These are phyloP conservation scores for Pseudoperonospora humuli DNA, from an alignment of 352 stramenopile species.

Conservation along the genomic window DNA sequence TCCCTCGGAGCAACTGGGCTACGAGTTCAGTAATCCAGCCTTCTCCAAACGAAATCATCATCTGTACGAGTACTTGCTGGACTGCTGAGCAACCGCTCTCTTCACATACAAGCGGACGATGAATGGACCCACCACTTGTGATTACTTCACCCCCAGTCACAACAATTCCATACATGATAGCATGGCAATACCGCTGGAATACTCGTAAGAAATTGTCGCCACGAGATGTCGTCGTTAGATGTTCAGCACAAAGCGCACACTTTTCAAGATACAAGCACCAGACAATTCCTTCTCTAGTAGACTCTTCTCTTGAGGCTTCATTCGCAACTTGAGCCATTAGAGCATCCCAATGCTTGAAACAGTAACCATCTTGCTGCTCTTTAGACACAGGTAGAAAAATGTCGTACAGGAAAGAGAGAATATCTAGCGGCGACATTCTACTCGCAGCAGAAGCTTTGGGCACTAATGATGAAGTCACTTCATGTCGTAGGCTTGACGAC, in stretches of 20 bases:
- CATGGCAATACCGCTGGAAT: slow-evolving; percentile 22
- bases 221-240: neutral
- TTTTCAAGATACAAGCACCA: slow-evolving; percentile 26
- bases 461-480: neutral
- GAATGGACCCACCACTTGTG: slow-evolving; percentile 22
- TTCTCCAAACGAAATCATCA: slow-evolving; percentile 19
- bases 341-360: slow-evolving; percentile 17
- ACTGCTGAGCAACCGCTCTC: slow-evolving; percentile 18
- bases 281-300: slow-evolving; percentile 12
- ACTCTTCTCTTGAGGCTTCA: neutral
- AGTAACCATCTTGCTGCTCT: slow-evolving; percentile 2
- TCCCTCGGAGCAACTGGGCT: slow-evolving; percentile 13
- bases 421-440: slow-evolving; percentile 1
- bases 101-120: slow-evolving; percentile 8
- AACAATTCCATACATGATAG: slow-evolving; percentile 18
- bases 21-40: slow-evolving; percentile 22
- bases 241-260: slow-evolving; percentile 9
- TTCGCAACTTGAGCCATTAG: slow-evolving; percentile 7
- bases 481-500: neutral
- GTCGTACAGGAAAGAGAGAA: slow-evolving; percentile 23
- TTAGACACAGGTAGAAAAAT: slow-evolving; percentile 8
- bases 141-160: slow-evolving; percentile 27
- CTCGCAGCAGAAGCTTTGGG: neutral
- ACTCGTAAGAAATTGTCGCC: slow-evolving; percentile 16
- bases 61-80: slow-evolving; percentile 14